Evolutionary conservation across 306 rosid genomes (phyloP).

Genomic region (Erythrophleum fordii): DNA sequence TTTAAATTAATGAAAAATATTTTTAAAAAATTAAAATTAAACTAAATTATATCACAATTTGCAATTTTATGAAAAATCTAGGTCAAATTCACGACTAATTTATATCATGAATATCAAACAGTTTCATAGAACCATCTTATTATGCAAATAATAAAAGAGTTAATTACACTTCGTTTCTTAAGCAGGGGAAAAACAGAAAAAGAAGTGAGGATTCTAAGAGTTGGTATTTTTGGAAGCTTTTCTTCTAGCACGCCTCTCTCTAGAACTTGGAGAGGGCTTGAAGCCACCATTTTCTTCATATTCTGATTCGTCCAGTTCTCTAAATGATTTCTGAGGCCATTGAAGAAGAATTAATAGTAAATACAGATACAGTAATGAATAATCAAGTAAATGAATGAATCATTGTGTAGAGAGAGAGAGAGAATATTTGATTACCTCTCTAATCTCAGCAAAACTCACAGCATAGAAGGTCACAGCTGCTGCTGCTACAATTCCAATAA

Average conservation of each 20-base stretch:
- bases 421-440: slow-evolving; percentile 53
- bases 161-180: background rate
- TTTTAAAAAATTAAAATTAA: too few relatives aligned
- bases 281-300: slow-evolving; percentile 59
- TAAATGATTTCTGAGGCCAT: slow-evolving; percentile 62
- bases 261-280: slow-evolving; percentile 56
- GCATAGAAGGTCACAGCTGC: slow-evolving; percentile 79
- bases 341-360: background rate
- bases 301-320: slow-evolving; percentile 52
- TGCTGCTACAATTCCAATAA: slow-evolving; percentile 71
- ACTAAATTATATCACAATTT: too few relatives aligned
- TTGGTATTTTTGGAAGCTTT: slow-evolving; percentile 55
- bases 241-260: slow-evolving; percentile 69
- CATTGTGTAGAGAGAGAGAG: background rate
- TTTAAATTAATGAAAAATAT: too few relatives aligned
- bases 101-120: background rate
- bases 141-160: background rate
- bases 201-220: background rate
- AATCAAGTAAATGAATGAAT: background rate
- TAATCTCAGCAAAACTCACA: slow-evolving; percentile 70
- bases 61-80: too few relatives aligned
- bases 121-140: background rate
- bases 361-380: too few relatives aligned
- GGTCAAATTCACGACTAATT: background rate
- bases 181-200: background rate